Evolutionary conservation across 257 asterid species (phyloP).

Genomic region (Cinchona pubescens): DNA sequence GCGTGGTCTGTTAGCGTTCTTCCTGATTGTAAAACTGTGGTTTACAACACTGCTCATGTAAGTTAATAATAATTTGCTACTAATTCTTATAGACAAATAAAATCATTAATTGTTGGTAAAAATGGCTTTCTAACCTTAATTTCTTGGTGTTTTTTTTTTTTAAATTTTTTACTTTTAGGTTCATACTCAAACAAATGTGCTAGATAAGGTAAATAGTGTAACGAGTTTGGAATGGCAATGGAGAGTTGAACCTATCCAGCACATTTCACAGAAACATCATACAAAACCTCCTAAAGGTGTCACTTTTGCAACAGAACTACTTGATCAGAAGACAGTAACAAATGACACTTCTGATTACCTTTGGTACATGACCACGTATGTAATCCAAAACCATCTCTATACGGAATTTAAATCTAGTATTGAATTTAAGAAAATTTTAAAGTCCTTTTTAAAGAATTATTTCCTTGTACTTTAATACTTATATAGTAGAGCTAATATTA

Average conservation of each 20-base stretch:
- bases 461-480: too few species aligned
- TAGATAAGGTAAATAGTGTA: neutral
- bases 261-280: neutral
- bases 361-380: slow-evolving; percentile 55
- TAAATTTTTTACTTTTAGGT: slow-evolving; percentile 20
- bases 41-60: slow-evolving; percentile 44
- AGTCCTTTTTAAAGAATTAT: too few species aligned
- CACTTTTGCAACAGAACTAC: slow-evolving; percentile 21
- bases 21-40: slow-evolving; percentile 37
- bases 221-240: slow-evolving; percentile 31
- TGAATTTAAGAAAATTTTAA: too few species aligned
- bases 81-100: too few species aligned
- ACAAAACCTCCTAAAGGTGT: neutral
- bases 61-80: too few species aligned
- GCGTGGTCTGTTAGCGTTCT: slow-evolving; percentile 53
- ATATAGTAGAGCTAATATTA: too few species aligned
- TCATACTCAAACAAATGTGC: slow-evolving; percentile 16
- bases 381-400: too few species aligned
- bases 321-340: slow-evolving; percentile 40
- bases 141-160: too few species aligned
- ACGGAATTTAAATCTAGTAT: too few species aligned
- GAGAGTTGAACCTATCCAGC: slow-evolving; percentile 28
- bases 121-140: too few species aligned
- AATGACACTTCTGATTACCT: too few species aligned
- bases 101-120: too few species aligned